phyloP scores from a whole-genome alignment of 1,284 basidiomycete genomes.

The Pseudozyma hubeiensis region DNA sequence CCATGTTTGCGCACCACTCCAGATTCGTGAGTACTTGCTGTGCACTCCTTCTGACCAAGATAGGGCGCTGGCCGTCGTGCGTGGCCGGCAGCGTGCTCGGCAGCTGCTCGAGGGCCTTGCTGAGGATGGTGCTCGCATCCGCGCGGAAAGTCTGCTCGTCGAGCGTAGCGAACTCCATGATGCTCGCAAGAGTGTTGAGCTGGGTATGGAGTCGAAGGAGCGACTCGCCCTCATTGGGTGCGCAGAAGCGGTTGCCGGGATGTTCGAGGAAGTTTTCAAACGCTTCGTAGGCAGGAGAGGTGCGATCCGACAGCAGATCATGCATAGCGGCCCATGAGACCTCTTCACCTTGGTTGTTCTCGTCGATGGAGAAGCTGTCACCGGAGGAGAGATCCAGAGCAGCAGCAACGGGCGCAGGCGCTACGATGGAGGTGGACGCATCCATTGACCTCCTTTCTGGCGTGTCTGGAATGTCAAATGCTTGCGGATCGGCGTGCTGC shows the following conservation, averaged over 20 bases:
- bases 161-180: slow-evolving; percentile 47
- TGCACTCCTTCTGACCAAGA: slow-evolving; percentile 37
- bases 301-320: slow-evolving; percentile 37
- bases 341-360: slow-evolving; percentile 16
- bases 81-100: slow-evolving; percentile 30
- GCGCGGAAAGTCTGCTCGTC: slow-evolving; percentile 55
- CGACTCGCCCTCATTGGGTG: slow-evolving; percentile 56
- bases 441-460: slow-evolving; percentile 22
- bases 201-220: slow-evolving; percentile 61
- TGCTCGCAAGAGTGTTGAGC: slow-evolving; percentile 53
- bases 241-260: slow-evolving; percentile 30
- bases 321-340: slow-evolving; percentile 25
- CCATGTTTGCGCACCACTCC: slow-evolving; percentile 53
- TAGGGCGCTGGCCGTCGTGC: slow-evolving; percentile 31
- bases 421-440: slow-evolving; percentile 18
- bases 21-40: slow-evolving; percentile 51
- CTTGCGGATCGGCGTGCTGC: slow-evolving; percentile 4
- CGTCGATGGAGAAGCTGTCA: slow-evolving; percentile 44
- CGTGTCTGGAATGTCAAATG: slow-evolving; percentile 37
- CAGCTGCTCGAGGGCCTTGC: slow-evolving; percentile 49
- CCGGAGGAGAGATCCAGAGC: slow-evolving; percentile 24
- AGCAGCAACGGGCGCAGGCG: slow-evolving; percentile 36
- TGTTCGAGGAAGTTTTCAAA: slow-evolving; percentile 58
- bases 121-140: slow-evolving; percentile 53
- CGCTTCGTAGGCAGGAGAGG: slow-evolving; percentile 46